Percentiles rank a stretch among this genome's conserved stretches.
Evolutionary conservation across 805 yeast species (phyloP).

Genomic region (Zygosaccharomyces siamensis): DNA sequence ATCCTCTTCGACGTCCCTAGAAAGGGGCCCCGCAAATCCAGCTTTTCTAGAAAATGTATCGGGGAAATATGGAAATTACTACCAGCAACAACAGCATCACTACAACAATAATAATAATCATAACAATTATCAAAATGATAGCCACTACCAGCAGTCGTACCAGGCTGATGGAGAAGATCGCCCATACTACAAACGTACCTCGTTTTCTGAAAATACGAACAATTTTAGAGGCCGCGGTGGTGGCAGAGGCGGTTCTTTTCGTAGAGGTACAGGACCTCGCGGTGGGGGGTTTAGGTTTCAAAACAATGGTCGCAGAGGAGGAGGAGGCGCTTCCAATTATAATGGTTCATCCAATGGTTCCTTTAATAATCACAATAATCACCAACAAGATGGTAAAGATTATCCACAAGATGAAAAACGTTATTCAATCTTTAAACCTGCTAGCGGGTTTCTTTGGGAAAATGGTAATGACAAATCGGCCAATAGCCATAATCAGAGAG

Average conservation of each 20-base stretch:
- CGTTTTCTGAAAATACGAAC: slow-evolving; percentile 10
- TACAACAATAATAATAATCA: not conserved
- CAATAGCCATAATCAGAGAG: slow-evolving; percentile 16
- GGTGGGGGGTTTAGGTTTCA: slow-evolving; percentile 13
- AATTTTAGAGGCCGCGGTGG: slow-evolving; percentile 21
- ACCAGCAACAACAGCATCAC: not conserved
- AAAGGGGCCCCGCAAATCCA: not conserved
- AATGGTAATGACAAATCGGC: slow-evolving; percentile 12
- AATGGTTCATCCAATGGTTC: not conserved
- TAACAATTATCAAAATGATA: not conserved
- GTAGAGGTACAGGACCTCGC: slow-evolving; percentile 16
- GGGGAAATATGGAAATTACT: not conserved
- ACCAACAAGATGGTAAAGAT: slow-evolving; percentile 7
- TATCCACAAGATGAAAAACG: slow-evolving; percentile 15
- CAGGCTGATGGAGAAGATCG: not conserved
- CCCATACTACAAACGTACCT: slow-evolving; percentile 4
- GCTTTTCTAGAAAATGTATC: not conserved
- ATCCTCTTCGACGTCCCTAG: not conserved
- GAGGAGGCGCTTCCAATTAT: not conserved
- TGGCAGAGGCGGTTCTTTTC: slow-evolving; percentile 14
- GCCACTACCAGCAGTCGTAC: not conserved
- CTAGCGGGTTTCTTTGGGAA: slow-evolving; percentile 30
- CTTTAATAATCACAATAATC: slow-evolving; percentile 4
- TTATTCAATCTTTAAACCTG: slow-evolving; percentile 32
- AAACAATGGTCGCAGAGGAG: slow-evolving; percentile 2